Percentiles rank a stretch among this genome's conserved stretches.
Conservation (phyloP, 495 filamentous ascomycete species). For the Annulohypoxylon bovei region DNA sequence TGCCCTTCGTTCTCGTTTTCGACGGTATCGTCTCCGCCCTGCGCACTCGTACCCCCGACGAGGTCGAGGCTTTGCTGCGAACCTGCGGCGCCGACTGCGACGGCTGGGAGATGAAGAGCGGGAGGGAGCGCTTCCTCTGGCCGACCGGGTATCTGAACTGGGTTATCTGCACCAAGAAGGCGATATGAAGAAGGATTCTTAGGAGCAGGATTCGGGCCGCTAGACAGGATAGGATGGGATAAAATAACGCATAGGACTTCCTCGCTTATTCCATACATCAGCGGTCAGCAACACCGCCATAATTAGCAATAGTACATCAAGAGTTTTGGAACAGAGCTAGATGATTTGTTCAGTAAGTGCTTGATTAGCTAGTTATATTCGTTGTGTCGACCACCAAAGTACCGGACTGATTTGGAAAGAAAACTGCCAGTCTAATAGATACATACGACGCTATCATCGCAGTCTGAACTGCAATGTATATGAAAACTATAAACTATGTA, state of each 20-base stretch:
- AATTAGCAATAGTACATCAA: not conserved
- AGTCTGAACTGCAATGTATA: constrained; percentile 20
- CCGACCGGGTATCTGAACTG: constrained; percentile 61
- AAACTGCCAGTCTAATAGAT: too few relatives aligned
- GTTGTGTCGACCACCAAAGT: not conserved
- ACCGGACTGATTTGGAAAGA: not conserved
- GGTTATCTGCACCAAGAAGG: constrained; percentile 58
- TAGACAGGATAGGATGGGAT: not conserved
- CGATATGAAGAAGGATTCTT: not conserved
- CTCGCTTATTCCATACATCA: not conserved
- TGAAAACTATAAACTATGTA: constrained; percentile 33
- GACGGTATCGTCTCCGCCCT: constrained; percentile 74
- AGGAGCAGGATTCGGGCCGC: not conserved
- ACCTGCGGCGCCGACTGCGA: constrained; percentile 56
- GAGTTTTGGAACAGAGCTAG: not conserved
- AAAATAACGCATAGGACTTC: constrained; percentile 3
- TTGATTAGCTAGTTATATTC: not conserved
- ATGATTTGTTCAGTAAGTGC: not conserved
- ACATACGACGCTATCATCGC: constrained; percentile 3
- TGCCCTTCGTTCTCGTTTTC: constrained; percentile 70
- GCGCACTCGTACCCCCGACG: constrained; percentile 70
- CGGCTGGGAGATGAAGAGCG: constrained; percentile 65
- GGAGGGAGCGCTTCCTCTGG: constrained; percentile 59
- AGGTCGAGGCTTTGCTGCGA: constrained; percentile 67
- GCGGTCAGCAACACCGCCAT: not conserved